Evolutionary conservation across 225 moss, liverwort and hornwort genomes (phyloP).

Genomic region (Marchantia paleacea): DNA sequence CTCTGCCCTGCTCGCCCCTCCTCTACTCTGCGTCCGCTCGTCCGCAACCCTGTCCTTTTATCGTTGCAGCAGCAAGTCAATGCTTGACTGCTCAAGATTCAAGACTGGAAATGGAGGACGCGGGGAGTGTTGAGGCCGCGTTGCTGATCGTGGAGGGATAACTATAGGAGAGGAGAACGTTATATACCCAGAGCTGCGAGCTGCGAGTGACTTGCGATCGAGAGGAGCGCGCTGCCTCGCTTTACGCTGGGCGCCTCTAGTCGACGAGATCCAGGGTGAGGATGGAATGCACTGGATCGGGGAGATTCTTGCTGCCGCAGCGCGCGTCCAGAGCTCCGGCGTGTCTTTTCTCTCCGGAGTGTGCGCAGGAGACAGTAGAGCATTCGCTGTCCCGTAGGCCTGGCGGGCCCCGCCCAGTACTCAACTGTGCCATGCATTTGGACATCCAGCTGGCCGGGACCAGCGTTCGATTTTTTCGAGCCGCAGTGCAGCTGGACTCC

Average conservation of each 20-base stretch:
- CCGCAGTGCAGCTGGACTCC: slow-evolving; percentile 6
- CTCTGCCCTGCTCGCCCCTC: too few species aligned
- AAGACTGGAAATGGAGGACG: not conserved
- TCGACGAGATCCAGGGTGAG: not conserved
- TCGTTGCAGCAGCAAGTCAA: not conserved
- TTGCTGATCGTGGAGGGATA: slow-evolving; percentile 3
- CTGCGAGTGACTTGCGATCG: not conserved
- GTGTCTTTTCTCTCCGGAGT: not conserved
- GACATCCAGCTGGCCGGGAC: slow-evolving; percentile 13
- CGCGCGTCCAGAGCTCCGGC: not conserved
- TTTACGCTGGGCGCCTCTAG: too few species aligned
- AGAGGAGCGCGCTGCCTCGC: not conserved
- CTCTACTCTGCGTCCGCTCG: not conserved
- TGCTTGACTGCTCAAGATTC: slow-evolving; percentile 5
- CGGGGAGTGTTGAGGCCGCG: not conserved
- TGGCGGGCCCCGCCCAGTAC: slow-evolving; percentile 1
- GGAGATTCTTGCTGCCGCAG: not conserved
- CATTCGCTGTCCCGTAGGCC: slow-evolving; percentile 7
- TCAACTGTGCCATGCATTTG: slow-evolving; percentile 4
- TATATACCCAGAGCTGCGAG: not conserved
- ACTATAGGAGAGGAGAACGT: not conserved
- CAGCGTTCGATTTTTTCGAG: slow-evolving; percentile 1
- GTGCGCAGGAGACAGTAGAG: slow-evolving; percentile 17
- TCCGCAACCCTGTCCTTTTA: not conserved
- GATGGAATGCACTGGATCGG: not conserved